Conservation (phyloP, 768 basidiomycete species). For the Saitozyma podzolica region DNA sequence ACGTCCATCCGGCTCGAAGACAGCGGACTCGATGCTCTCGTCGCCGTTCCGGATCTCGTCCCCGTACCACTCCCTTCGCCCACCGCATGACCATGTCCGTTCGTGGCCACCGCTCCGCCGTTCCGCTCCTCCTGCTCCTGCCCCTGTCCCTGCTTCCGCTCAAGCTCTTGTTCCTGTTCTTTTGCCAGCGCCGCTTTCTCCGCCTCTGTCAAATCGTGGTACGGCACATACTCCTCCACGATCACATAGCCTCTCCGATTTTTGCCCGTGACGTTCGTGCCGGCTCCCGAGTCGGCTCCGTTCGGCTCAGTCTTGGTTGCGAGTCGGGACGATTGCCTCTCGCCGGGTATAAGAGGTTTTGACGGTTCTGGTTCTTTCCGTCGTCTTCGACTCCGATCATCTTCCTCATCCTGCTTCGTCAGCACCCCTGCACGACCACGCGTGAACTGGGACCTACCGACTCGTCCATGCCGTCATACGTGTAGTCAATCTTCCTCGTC, state of each 20-base stretch:
- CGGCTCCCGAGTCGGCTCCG: conserved; percentile 2
- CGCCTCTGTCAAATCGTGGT: background rate
- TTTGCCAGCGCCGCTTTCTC: background rate
- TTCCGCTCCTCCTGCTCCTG: background rate
- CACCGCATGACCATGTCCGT: background rate
- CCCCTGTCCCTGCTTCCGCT: conserved; percentile 1
- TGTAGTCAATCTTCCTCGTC: conserved; percentile 35
- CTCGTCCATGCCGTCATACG: conserved; percentile 25
- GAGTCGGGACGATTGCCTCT: conserved; percentile 30
- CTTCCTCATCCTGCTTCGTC: conserved; percentile 5
- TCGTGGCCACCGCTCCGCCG: background rate
- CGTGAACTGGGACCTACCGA: background rate
- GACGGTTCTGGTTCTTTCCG: background rate
- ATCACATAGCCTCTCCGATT: conserved; percentile 25
- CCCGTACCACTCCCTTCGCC: background rate
- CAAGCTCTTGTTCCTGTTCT: background rate
- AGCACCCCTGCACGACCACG: background rate
- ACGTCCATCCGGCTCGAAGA: background rate
- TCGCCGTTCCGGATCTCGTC: too few relatives aligned
- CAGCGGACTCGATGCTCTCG: too few relatives aligned
- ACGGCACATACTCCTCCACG: conserved; percentile 1
- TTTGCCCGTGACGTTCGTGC: conserved; percentile 2
- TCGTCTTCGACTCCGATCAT: conserved; percentile 4
- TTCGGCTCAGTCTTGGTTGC: conserved; percentile 1
- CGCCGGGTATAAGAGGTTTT: conserved; percentile 35